A percentile compares a stretch with the other conserved stretches of the same genome.
phyloP scores from a whole-genome alignment of 441 rosid species.

The Flueggea neowawraea region DNA sequence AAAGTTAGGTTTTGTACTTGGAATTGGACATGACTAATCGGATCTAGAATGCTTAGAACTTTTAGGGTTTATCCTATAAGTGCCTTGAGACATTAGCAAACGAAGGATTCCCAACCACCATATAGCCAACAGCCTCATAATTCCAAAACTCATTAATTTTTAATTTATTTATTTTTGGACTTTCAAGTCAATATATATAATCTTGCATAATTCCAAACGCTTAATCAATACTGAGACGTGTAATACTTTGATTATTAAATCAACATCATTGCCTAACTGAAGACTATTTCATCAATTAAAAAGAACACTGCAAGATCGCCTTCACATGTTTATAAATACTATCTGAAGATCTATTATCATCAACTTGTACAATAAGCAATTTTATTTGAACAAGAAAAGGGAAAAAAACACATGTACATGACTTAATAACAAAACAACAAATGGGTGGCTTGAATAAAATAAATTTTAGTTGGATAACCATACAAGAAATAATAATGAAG shows the following conservation, averaged over 20 bases:
- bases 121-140: too few relatives aligned
- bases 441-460: slow-evolving; percentile 6
- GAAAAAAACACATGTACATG: slow-evolving; percentile 8
- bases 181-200: slow-evolving; percentile 12
- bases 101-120: too few relatives aligned
- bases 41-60: too few relatives aligned
- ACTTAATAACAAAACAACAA: slow-evolving; percentile 39
- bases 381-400: slow-evolving; percentile 4
- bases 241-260: not conserved
- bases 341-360: slow-evolving; percentile 28
- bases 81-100: too few relatives aligned
- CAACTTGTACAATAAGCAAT: slow-evolving; percentile 21
- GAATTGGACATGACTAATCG: too few relatives aligned
- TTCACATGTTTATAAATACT: slow-evolving; percentile 11
- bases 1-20: too few relatives aligned
- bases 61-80: too few relatives aligned
- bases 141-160: slow-evolving; percentile 3
- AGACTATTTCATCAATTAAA: slow-evolving; percentile 4
- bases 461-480: not conserved
- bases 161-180: not conserved
- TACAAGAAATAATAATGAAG: slow-evolving; percentile 9
- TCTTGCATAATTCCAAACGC: slow-evolving; percentile 20
- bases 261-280: slow-evolving; percentile 14
- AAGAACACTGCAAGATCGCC: slow-evolving; percentile 22
- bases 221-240: too few relatives aligned